Evolutionary conservation across 805 yeast species (phyloP).

Genomic region (Candida dajiaensis): DNA sequence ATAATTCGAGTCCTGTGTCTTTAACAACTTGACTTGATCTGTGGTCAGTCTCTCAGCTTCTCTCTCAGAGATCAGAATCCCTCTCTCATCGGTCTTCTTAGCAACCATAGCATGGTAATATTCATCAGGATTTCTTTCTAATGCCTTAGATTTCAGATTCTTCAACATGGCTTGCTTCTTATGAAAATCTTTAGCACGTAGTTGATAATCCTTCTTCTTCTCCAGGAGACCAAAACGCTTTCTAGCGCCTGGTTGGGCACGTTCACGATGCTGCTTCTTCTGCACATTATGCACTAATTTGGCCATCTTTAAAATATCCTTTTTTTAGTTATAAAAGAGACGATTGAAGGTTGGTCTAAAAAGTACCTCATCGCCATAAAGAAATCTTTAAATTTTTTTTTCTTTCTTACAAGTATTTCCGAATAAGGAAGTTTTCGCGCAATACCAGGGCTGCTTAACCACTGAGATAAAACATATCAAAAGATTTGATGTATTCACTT

Average conservation of each 20-base stretch:
- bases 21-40: conserved; percentile 77
- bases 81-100: conserved; percentile 60
- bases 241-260: conserved; percentile 79
- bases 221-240: conserved; percentile 79
- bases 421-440: no score
- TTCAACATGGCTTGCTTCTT: conserved; percentile 56
- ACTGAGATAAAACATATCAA: not conserved
- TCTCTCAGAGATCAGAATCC: conserved; percentile 62
- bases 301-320: conserved; percentile 45
- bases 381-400: no score
- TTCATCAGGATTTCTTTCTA: conserved; percentile 84
- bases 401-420: no score
- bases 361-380: not conserved
- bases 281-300: conserved; percentile 84
- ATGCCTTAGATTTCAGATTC: conserved; percentile 66
- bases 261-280: conserved; percentile 93
- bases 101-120: conserved; percentile 91
- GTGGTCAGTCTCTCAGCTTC: conserved; percentile 53
- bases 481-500: not conserved
- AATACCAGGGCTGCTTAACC: no score
- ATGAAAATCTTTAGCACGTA: conserved; percentile 64
- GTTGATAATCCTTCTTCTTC: conserved; percentile 81
- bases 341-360: not conserved
- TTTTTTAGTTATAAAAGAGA: not conserved
- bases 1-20: conserved; percentile 88